Percentiles rank a stretch among this genome's conserved stretches.
phyloP scores from a whole-genome alignment of 768 basidiomycete genomes.

The Porphyrellus cyaneotinctus region DNA sequence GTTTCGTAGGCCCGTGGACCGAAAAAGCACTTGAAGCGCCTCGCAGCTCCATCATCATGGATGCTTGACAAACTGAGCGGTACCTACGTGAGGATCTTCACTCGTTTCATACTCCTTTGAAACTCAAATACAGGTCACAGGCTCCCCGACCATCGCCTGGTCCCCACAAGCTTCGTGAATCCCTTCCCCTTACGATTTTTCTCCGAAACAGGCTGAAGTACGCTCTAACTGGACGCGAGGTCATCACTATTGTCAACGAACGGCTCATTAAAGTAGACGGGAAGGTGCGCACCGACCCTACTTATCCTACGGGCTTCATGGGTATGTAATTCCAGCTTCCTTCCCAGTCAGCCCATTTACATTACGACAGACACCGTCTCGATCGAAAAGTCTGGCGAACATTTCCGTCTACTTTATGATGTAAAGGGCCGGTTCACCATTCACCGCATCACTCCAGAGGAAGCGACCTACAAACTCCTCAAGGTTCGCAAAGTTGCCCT shows the following conservation, averaged over 20 bases:
- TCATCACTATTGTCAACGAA: conserved; percentile 91
- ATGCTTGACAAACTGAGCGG: conserved; percentile 99
- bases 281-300: conserved; percentile 97
- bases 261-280: conserved; percentile 97
- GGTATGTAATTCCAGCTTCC: conserved; percentile 46
- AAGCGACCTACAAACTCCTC: conserved; percentile 94
- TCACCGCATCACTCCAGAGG: conserved; percentile 98
- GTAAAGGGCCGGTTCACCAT: conserved; percentile 99
- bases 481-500: conserved; percentile 91
- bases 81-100: conserved; percentile 66
- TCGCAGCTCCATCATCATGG: conserved; percentile 97
- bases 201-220: conserved; percentile 99
- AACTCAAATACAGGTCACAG: conserved; percentile 37
- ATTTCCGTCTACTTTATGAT: conserved; percentile 99
- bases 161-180: conserved; percentile 99
- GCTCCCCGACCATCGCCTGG: conserved; percentile 96
- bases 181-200: conserved; percentile 94
- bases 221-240: conserved; percentile 95
- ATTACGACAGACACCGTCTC: conserved; percentile 77
- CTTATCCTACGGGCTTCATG: conserved; percentile 97
- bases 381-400: conserved; percentile 97
- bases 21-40: conserved; percentile 98
- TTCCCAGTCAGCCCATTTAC: background rate
- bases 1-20: conserved; percentile 84
- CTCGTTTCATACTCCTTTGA: background rate